Evolutionary conservation across 805 yeast genomes (phyloP).

Genomic region (Brettanomyces custersianus): DNA sequence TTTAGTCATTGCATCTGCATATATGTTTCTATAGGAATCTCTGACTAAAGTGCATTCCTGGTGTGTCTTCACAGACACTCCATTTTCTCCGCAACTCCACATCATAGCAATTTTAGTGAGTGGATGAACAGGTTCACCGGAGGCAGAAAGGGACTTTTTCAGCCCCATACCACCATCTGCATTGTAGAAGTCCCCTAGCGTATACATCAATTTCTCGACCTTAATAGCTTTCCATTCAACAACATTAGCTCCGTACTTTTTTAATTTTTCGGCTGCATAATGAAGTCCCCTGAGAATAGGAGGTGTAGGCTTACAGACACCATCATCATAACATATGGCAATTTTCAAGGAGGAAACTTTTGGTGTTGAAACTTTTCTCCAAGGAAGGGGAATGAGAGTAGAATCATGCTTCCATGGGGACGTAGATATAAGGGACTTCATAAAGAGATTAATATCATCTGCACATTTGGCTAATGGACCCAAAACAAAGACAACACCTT

Average conservation of each 20-base stretch:
- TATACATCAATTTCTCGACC: conserved; percentile 44
- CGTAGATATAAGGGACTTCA: conserved; percentile 49
- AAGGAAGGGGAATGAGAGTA: conserved; percentile 38
- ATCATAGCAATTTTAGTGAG: conserved; percentile 44
- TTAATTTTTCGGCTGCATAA: conserved; percentile 39
- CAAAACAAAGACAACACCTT: conserved; percentile 52
- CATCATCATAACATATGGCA: conserved; percentile 40
- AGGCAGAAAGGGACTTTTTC: conserved; percentile 35
- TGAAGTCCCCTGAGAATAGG: conserved; percentile 32
- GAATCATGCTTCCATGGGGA: conserved; percentile 57
- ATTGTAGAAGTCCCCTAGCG: conserved; percentile 42
- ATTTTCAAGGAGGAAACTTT: conserved; percentile 17
- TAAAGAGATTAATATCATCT: conserved; percentile 61
- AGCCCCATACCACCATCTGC: conserved; percentile 37
- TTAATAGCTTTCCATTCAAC: conserved; percentile 44
- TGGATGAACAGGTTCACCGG: conserved; percentile 58
- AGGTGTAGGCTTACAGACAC: conserved; percentile 41
- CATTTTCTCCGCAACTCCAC: conserved; percentile 46
- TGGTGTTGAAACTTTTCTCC: conserved; percentile 38
- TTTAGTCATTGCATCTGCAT: conserved; percentile 35
- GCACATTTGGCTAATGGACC: conserved; percentile 62
- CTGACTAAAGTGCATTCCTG: conserved; percentile 37
- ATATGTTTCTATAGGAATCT: conserved; percentile 43
- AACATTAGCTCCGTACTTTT: conserved; percentile 45
- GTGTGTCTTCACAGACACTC: conserved; percentile 34